Base-by-base conservation (phyloP, 2,329 filamentous ascomycete genomes). In the Colletotrichum truncatum region DNA sequence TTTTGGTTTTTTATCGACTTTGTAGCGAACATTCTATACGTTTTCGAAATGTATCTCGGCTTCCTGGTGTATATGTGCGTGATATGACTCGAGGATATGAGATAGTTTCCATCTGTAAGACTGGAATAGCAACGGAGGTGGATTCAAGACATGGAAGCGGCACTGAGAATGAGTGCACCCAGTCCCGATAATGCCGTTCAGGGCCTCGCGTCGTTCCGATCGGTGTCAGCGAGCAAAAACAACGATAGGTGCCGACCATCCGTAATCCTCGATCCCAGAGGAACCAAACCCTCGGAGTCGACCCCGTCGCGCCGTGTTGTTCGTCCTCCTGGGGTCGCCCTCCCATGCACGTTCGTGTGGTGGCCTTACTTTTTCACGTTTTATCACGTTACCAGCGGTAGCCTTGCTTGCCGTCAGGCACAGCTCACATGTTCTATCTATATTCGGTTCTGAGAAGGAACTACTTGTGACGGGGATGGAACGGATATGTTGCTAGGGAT, bases 371-470 rank as follows among this genome's bases (percentile, higher is more conserved):
- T 25, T 36, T 21, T 6, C 16, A 30, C 32, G 18, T 16, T 18
- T 32, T 9, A 41, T 49, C 6, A 39, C 16, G 12, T 11, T 18
- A 4, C 8, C 53, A 57, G 45, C 36, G 55, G 49, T 61, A 18
- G 32, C 62, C 62, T 49, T 64, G 48, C 56, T 54, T 54, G 30
- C 28, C n/a, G 48, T 28, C 56, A 61, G 62, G 54, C 45, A 61
- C 32, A 41, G 56, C 62, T 64, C 56, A 48, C 39, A 26, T 34
- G 56, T 43, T 43, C 6, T 43, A 25, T 43, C 39, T 43, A 43
- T 21, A 43, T 43, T 16, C 39, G 39, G 39, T 28, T 30, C 23
- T 41, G 41, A 41, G 41, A 54, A 54, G 32, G 26, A 54, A 25
- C 34, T 11, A 25, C 39, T 43, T 21, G 39, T 21, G 18, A 43